Evolutionary conservation across 192 early-diverging fungal genomes (phyloP).

Genomic region (Diversispora epigaea): DNA sequence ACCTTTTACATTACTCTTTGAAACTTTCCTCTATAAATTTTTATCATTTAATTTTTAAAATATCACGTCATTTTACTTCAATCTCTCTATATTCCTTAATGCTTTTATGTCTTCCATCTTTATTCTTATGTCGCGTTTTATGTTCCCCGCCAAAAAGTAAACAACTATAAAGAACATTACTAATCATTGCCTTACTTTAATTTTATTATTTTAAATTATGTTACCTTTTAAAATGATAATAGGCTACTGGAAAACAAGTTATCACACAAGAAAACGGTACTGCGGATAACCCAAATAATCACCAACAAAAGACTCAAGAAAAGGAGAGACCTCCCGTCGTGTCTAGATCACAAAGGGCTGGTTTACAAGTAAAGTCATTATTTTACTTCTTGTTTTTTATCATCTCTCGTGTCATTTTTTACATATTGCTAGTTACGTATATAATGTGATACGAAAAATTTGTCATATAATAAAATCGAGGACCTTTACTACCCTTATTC

Average conservation of each 20-base stretch:
- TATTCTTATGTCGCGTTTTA: background rate
- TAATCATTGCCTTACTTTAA: too few species aligned
- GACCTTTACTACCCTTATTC: background rate
- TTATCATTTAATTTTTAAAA: background rate
- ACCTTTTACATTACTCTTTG: background rate
- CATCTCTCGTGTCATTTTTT: background rate
- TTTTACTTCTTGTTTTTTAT: background rate
- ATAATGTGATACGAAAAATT: too few species aligned
- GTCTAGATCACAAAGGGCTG: slow-evolving; percentile 61
- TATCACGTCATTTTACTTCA: too few species aligned
- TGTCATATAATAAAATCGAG: too few species aligned
- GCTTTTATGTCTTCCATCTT: too few species aligned
- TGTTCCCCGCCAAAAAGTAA: background rate
- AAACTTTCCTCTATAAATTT: background rate
- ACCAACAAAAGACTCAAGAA: slow-evolving; percentile 11
- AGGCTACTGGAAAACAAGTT: slow-evolving; percentile 16
- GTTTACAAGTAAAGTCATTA: slow-evolving; percentile 52
- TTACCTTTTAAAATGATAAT: background rate
- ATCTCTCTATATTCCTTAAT: too few species aligned
- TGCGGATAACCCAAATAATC: background rate
- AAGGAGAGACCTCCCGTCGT: slow-evolving; percentile 52
- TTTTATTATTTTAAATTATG: background rate
- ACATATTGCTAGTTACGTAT: background rate
- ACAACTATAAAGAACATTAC: background rate
- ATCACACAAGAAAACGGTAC: background rate